phyloP scores from a whole-genome alignment of 306 rosid genomes.

The Macrotyloma uniflorum region DNA sequence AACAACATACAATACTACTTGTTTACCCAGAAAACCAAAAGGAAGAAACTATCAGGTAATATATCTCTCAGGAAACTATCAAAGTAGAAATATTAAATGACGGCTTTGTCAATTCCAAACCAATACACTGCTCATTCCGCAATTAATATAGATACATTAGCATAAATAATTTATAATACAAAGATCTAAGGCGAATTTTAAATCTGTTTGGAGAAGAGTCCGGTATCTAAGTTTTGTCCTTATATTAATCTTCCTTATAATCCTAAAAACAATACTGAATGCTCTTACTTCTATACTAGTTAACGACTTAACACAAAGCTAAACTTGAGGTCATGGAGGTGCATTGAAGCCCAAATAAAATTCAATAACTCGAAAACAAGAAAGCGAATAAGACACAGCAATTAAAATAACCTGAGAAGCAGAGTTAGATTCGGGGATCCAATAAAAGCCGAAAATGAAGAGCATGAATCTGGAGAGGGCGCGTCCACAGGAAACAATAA shows the following conservation, averaged over 20 bases:
- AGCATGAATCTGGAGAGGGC: slow-evolving; percentile 78
- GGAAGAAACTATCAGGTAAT: neutral
- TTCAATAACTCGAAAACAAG: neutral
- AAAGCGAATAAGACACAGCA: neutral
- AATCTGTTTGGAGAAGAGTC: no score
- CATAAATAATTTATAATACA: no score
- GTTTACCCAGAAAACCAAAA: neutral
- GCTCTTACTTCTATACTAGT: neutral
- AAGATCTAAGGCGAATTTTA: no score
- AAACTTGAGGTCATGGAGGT: neutral
- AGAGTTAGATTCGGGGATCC: slow-evolving; percentile 62
- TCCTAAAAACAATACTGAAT: neutral
- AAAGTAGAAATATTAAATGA: neutral
- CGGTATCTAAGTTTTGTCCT: neutral
- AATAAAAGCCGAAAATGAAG: slow-evolving; percentile 83
- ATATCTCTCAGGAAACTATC: neutral
- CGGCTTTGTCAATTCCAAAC: neutral
- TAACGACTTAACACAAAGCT: neutral
- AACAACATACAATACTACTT: neutral
- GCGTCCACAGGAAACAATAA: slow-evolving; percentile 68
- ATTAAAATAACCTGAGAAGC: slow-evolving; percentile 6
- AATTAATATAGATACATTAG: neutral
- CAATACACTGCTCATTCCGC: neutral
- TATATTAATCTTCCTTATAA: neutral
- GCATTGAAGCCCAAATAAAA: neutral